These are phyloP conservation scores for Polyporus arcularius DNA, from an alignment of 768 basidiomycete species.

Conservation along the genomic window DNA sequence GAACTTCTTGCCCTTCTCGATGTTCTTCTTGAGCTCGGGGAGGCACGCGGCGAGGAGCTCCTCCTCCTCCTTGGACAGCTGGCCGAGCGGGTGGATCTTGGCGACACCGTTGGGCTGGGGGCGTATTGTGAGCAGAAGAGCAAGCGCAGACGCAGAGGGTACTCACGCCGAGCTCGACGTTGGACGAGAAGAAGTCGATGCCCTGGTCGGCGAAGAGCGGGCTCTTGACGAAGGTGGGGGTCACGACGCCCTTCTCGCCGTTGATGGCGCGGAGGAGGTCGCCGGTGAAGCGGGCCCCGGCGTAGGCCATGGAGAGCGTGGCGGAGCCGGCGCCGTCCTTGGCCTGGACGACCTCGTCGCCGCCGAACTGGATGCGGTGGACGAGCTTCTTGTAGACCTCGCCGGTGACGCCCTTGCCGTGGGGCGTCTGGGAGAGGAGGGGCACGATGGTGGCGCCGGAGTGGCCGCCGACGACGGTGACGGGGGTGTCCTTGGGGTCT, in stretches of 20 bases:
- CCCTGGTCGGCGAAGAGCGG: slow-evolving; percentile 83
- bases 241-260: slow-evolving; percentile 70
- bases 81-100: slow-evolving; percentile 86
- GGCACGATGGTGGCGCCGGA: slow-evolving; percentile 97
- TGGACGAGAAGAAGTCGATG: slow-evolving; percentile 92
- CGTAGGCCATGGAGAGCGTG: slow-evolving; percentile 78
- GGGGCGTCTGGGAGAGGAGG: slow-evolving; percentile 78
- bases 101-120: slow-evolving; percentile 80
- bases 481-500: slow-evolving; percentile 62
- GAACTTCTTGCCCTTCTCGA: slow-evolving; percentile 89
- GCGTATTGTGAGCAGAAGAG: slow-evolving; percentile 5
- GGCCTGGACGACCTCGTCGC: slow-evolving; percentile 98
- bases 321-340: slow-evolving; percentile 86
- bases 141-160: background rate
- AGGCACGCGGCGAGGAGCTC: slow-evolving; percentile 83
- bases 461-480: slow-evolving; percentile 95
- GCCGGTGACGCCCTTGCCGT: slow-evolving; percentile 73
- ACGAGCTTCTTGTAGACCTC: slow-evolving; percentile 79
- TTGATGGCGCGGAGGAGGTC: slow-evolving; percentile 59
- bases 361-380: slow-evolving; percentile 94
- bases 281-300: slow-evolving; percentile 72
- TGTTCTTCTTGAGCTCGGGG: slow-evolving; percentile 96
- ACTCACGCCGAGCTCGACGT: slow-evolving; percentile 89
- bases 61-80: slow-evolving; percentile 80
- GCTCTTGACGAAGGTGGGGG: slow-evolving; percentile 88